Percentiles rank a stretch among this genome's conserved stretches.
phyloP scores from a whole-genome alignment of 2,329 filamentous ascomycete species.

The Nannizziopsis arthrosporioides region DNA sequence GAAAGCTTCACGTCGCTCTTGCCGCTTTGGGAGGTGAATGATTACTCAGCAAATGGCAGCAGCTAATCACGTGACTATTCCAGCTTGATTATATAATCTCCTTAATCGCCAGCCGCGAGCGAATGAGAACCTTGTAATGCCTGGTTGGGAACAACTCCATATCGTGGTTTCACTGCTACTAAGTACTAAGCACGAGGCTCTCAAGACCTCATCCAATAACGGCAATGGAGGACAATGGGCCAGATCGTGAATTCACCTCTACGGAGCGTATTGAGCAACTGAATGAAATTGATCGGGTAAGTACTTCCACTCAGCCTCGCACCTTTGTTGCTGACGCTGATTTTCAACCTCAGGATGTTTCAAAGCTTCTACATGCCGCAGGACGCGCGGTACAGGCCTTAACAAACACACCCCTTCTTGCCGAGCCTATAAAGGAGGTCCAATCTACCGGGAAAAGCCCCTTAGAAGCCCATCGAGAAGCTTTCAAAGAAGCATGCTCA shows the following conservation, averaged over 20 bases:
- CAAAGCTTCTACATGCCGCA: constrained; percentile 46
- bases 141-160: too few relatives aligned
- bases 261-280: constrained; percentile 72
- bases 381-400: constrained; percentile 54
- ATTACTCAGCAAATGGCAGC: too few relatives aligned
- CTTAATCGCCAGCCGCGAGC: too few relatives aligned
- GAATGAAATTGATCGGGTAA: constrained; percentile 61
- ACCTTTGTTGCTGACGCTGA: background rate
- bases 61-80: too few relatives aligned
- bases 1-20: too few relatives aligned
- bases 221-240: constrained; percentile 17
- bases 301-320: background rate
- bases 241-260: constrained; percentile 47
- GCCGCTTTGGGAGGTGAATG: too few relatives aligned
- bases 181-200: too few relatives aligned
- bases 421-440: constrained; percentile 18
- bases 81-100: too few relatives aligned
- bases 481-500: constrained; percentile 44
- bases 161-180: too few relatives aligned
- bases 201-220: background rate
- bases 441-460: constrained; percentile 27
- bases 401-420: constrained; percentile 36
- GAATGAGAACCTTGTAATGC: too few relatives aligned
- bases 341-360: constrained; percentile 33
- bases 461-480: constrained; percentile 46